These are phyloP conservation scores for Suaeda aralocaspica DNA, from an alignment of 148 eudicot species.

Conservation along the genomic window DNA sequence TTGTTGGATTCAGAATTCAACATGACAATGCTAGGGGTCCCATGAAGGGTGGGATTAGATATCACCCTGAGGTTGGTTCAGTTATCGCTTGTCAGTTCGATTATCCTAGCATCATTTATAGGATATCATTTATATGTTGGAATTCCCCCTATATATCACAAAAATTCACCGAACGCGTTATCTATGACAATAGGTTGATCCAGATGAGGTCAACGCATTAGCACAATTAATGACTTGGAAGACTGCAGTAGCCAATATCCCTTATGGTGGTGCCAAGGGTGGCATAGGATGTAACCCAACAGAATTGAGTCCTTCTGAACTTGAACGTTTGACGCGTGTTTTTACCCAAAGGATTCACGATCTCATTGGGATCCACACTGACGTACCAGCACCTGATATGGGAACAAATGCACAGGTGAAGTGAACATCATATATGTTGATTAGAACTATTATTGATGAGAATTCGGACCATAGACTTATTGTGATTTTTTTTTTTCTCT, in stretches of 20 bases:
- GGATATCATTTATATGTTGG: background rate
- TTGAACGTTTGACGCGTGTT: slow-evolving; percentile 86
- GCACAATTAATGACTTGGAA: slow-evolving; percentile 99
- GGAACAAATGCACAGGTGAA: slow-evolving; percentile 92
- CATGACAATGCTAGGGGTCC: slow-evolving; percentile 99
- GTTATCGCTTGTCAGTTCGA: background rate
- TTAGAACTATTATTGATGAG: background rate
- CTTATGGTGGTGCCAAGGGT: slow-evolving; percentile 99
- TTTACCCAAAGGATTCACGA: slow-evolving; percentile 98
- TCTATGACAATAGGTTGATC: slow-evolving; percentile 63
- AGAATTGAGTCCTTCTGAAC: slow-evolving; percentile 75
- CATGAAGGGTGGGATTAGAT: slow-evolving; percentile 99
- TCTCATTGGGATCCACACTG: slow-evolving; percentile 88
- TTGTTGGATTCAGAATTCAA: slow-evolving; percentile 88
- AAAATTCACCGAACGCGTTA: background rate
- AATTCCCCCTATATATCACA: background rate
- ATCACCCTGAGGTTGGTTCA: slow-evolving; percentile 88
- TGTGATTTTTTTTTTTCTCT: slow-evolving; percentile 1
- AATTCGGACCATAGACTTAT: background rate
- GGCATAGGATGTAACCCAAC: slow-evolving; percentile 94
- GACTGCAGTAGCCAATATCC: slow-evolving; percentile 96
- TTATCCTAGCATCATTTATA: background rate
- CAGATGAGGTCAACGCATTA: slow-evolving; percentile 97
- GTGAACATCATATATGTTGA: background rate
- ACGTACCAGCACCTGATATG: slow-evolving; percentile 99